phyloP scores from a whole-genome alignment of 2,329 filamentous ascomycete genomes.

The Drechslerella dactyloides region DNA sequence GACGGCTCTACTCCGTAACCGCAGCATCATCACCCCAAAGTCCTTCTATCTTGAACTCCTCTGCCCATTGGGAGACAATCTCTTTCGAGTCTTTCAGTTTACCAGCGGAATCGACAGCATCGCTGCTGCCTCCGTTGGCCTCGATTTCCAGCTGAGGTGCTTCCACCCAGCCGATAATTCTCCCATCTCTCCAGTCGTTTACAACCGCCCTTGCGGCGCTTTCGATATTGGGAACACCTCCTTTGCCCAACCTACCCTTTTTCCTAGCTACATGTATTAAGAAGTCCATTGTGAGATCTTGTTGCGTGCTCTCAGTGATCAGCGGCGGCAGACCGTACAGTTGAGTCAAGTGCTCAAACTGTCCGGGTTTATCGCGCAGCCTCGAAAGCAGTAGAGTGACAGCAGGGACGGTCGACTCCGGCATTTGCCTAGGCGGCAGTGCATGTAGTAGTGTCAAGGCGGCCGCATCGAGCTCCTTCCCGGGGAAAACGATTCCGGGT shows the following conservation, averaged over 20 bases:
- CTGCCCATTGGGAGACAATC: constrained; percentile 90
- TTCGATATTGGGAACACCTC: constrained; percentile 85
- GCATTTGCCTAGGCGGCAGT: constrained; percentile 90
- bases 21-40: constrained; percentile 67
- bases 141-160: constrained; percentile 71
- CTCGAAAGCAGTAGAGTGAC: constrained; percentile 83
- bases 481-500: constrained; percentile 91
- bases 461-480: constrained; percentile 67
- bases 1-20: constrained; percentile 20
- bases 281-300: constrained; percentile 86
- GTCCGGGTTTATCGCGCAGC: constrained; percentile 73
- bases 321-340: constrained; percentile 86
- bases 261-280: constrained; percentile 93
- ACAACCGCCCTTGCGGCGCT: constrained; percentile 91
- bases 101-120: constrained; percentile 59
- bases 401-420: constrained; percentile 81
- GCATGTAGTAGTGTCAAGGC: constrained; percentile 87
- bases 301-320: constrained; percentile 66
- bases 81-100: constrained; percentile 74
- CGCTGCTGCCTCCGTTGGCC: constrained; percentile 57
- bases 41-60: constrained; percentile 93
- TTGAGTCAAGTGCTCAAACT: constrained; percentile 78
- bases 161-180: constrained; percentile 90
- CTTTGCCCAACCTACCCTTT: constrained; percentile 83
- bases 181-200: constrained; percentile 94